Evolutionary conservation across 2,329 filamentous ascomycete genomes (phyloP).

Genomic region (Aureobasidium pullulans): DNA sequence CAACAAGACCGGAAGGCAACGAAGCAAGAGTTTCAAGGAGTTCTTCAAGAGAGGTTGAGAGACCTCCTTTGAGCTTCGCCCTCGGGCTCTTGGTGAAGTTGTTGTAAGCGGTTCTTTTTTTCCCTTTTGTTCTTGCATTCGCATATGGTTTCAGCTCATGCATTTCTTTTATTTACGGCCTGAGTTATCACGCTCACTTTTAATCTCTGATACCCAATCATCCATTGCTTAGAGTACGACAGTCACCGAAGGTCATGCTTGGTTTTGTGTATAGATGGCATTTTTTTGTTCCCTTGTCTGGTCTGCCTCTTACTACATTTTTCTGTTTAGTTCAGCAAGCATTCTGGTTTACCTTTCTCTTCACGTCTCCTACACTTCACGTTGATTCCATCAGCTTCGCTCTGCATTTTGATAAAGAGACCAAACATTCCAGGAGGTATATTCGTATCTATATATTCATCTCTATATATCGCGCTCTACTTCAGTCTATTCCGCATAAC

Average conservation of each 20-base stretch:
- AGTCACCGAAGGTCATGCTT: not conserved
- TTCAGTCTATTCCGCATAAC: constrained; percentile 24
- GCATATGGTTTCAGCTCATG: not conserved
- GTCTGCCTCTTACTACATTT: not conserved
- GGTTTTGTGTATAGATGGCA: not conserved
- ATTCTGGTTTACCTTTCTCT: not conserved
- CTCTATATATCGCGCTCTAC: not conserved
- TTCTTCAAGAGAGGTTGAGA: not conserved
- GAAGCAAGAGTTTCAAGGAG: constrained; percentile 12
- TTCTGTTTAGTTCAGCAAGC: not conserved
- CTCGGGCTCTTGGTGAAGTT: too few relatives aligned
- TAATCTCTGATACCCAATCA: not conserved
- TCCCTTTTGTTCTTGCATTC: not conserved
- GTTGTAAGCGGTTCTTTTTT: not conserved
- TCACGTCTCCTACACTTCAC: too few relatives aligned
- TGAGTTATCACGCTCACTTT: not conserved
- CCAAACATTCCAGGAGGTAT: too few relatives aligned
- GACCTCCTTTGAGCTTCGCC: too few relatives aligned
- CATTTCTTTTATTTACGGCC: not conserved
- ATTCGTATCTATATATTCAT: not conserved
- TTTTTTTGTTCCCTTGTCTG: not conserved
- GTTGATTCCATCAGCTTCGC: too few relatives aligned
- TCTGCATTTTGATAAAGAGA: too few relatives aligned
- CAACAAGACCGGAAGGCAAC: not conserved
- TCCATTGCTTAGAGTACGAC: not conserved